Evolutionary conservation across 2,329 filamentous ascomycete species (phyloP).

Genomic region (Trichoderma sp.): DNA sequence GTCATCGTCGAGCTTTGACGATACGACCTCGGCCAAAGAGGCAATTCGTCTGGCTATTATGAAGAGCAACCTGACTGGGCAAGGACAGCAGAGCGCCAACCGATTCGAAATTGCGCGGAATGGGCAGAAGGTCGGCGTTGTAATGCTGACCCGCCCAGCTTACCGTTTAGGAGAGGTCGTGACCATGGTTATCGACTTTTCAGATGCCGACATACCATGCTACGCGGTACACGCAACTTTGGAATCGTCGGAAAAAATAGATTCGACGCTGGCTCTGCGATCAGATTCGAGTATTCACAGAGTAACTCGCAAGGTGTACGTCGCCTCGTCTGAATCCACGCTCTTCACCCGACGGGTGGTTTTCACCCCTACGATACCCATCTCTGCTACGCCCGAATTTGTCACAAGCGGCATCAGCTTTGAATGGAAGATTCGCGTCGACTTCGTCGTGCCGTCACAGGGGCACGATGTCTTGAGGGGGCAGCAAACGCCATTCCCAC

Average conservation of each 20-base stretch:
- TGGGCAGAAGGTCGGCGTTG: slow-evolving; percentile 84
- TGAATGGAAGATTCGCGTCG: slow-evolving; percentile 84
- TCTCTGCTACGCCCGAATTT: slow-evolving; percentile 83
- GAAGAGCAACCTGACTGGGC: slow-evolving; percentile 67
- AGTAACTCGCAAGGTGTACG: slow-evolving; percentile 80
- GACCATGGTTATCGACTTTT: slow-evolving; percentile 81
- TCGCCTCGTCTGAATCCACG: slow-evolving; percentile 74
- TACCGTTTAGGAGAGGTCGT: slow-evolving; percentile 88
- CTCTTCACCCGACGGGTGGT: slow-evolving; percentile 76
- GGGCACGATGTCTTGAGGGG: slow-evolving; percentile 27
- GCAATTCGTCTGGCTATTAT: slow-evolving; percentile 90
- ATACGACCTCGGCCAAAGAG: slow-evolving; percentile 68
- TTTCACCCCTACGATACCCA: slow-evolving; percentile 81
- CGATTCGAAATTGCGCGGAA: slow-evolving; percentile 93
- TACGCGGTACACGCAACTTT: slow-evolving; percentile 82
- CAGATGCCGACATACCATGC: slow-evolving; percentile 71
- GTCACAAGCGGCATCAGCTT: slow-evolving; percentile 84
- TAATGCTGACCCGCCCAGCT: slow-evolving; percentile 83
- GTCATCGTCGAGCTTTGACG: slow-evolving; percentile 51
- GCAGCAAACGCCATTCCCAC: slow-evolving; percentile 36
- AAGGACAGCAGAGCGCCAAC: slow-evolving; percentile 78
- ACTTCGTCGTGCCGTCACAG: slow-evolving; percentile 80
- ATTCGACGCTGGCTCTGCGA: slow-evolving; percentile 75
- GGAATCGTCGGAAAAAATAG: slow-evolving; percentile 83
- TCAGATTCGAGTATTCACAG: slow-evolving; percentile 83